Conservation (phyloP, 345 rosid genomes). For the Combretum micranthum region DNA sequence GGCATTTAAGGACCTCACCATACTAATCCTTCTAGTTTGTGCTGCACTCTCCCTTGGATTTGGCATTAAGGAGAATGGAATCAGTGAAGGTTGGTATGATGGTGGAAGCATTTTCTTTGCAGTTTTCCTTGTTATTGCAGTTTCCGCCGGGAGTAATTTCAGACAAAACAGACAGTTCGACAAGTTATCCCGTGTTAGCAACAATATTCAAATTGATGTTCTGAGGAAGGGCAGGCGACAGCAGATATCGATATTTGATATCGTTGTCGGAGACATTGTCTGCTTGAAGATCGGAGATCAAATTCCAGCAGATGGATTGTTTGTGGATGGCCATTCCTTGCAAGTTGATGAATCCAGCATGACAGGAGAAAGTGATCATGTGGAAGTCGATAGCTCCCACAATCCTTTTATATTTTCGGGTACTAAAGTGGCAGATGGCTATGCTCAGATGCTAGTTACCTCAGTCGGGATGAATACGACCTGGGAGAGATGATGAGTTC, state of each 20-base stretch:
- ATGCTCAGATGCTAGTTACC: slow-evolving; percentile 52
- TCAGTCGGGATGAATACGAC: slow-evolving; percentile 68
- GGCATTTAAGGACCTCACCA: slow-evolving; percentile 47
- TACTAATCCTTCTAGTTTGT: slow-evolving; percentile 44
- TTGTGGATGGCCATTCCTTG: slow-evolving; percentile 37
- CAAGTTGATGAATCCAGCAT: slow-evolving; percentile 61
- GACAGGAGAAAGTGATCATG: slow-evolving; percentile 54
- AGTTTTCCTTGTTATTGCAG: slow-evolving; percentile 43
- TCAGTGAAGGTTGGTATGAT: slow-evolving; percentile 64
- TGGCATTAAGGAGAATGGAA: slow-evolving; percentile 53
- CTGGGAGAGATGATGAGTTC: slow-evolving; percentile 78
- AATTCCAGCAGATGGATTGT: slow-evolving; percentile 62
- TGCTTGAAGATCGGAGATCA: slow-evolving; percentile 59
- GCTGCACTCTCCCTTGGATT: slow-evolving; percentile 58
- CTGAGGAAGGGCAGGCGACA: slow-evolving; percentile 39
- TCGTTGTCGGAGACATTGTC: slow-evolving; percentile 59
- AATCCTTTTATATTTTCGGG: slow-evolving; percentile 63
- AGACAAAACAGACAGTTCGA: slow-evolving; percentile 47
- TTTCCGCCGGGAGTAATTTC: slow-evolving; percentile 47
- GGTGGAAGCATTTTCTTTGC: slow-evolving; percentile 64
- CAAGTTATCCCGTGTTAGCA: slow-evolving; percentile 43
- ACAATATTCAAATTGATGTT: slow-evolving; percentile 44
- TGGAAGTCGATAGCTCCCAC: slow-evolving; percentile 18
- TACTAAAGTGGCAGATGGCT: slow-evolving; percentile 48
- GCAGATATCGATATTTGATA: slow-evolving; percentile 43